Conservation (phyloP, 225 moss, liverwort and hornwort genomes). For the Bryum argenteum region DNA sequence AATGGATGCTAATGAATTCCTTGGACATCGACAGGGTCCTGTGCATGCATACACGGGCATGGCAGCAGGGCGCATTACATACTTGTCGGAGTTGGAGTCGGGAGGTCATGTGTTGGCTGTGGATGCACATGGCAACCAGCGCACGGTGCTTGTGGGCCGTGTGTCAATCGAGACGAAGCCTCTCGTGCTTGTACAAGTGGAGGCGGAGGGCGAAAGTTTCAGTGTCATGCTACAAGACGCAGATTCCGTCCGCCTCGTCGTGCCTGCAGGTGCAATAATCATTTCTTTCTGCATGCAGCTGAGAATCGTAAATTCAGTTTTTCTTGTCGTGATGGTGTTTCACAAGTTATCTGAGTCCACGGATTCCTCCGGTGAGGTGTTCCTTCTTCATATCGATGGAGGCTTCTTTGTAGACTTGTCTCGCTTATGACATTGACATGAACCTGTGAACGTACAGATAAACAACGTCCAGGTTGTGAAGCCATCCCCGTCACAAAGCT, state of each 20-base stretch:
- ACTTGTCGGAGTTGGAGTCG: conserved; percentile 79
- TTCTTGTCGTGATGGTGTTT: neutral
- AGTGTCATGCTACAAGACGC: conserved; percentile 87
- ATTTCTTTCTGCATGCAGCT: neutral
- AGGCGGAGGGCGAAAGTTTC: conserved; percentile 61
- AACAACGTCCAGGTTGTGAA: conserved; percentile 42
- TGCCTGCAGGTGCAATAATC: conserved; percentile 49
- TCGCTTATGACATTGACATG: conserved; percentile 3
- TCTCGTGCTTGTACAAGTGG: conserved; percentile 72
- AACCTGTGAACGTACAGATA: conserved; percentile 21
- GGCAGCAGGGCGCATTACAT: conserved; percentile 76
- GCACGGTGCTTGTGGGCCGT: conserved; percentile 82
- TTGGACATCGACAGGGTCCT: conserved; percentile 62
- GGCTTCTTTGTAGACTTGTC: neutral
- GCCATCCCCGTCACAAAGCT: conserved; percentile 51
- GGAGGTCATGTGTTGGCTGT: conserved; percentile 78
- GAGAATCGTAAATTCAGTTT: neutral
- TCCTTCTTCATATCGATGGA: neutral
- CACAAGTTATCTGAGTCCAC: neutral
- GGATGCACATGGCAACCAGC: conserved; percentile 71
- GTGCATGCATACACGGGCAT: conserved; percentile 91
- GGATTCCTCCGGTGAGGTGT: no score
- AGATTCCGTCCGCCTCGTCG: conserved; percentile 82
- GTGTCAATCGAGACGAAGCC: conserved; percentile 90
- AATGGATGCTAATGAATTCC: conserved; percentile 27